Conservation (phyloP, 2,329 filamentous ascomycete species). For the Penicillium sp. region DNA sequence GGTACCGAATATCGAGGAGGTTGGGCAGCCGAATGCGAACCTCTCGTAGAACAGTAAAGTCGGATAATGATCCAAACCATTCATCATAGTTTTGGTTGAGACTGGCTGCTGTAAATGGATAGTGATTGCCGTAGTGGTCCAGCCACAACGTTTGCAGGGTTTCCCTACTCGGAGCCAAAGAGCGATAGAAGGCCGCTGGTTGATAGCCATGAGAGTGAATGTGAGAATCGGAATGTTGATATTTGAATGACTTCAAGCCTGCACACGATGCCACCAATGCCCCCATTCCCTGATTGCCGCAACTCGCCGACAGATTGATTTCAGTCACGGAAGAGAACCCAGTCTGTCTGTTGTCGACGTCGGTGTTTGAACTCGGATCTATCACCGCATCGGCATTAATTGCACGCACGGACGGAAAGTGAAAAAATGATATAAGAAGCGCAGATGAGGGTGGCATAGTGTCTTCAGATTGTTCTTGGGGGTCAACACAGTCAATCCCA, state of each 20-base stretch:
- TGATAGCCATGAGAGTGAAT: slow-evolving; percentile 26
- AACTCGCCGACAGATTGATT: slow-evolving; percentile 28
- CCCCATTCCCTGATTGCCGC: slow-evolving; percentile 26
- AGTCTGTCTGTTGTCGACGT: neutral
- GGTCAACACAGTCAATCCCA: slow-evolving; percentile 13
- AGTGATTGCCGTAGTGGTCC: slow-evolving; percentile 28
- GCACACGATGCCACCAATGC: slow-evolving; percentile 22
- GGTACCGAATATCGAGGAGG: slow-evolving; percentile 30
- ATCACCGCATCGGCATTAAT: slow-evolving; percentile 27
- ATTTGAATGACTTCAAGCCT: slow-evolving; percentile 29
- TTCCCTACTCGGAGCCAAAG: slow-evolving; percentile 23
- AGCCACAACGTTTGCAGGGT: slow-evolving; percentile 30
- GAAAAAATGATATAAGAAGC: slow-evolving; percentile 27
- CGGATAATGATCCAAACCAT: slow-evolving; percentile 30
- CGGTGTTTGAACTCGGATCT: slow-evolving; percentile 15
- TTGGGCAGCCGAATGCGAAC: slow-evolving; percentile 33
- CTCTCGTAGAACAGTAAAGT: slow-evolving; percentile 28
- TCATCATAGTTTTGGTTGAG: slow-evolving; percentile 31
- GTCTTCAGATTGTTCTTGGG: slow-evolving; percentile 8
- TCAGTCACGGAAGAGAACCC: slow-evolving; percentile 22
- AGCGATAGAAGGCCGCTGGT: slow-evolving; percentile 26
- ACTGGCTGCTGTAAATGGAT: slow-evolving; percentile 29
- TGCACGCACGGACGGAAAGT: slow-evolving; percentile 23
- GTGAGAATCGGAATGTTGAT: slow-evolving; percentile 33
- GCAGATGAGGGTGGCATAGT: slow-evolving; percentile 3